Evolutionary conservation across 164 flowering plant genomes (phyloP).

Genomic region (Taxillus chinensis): DNA sequence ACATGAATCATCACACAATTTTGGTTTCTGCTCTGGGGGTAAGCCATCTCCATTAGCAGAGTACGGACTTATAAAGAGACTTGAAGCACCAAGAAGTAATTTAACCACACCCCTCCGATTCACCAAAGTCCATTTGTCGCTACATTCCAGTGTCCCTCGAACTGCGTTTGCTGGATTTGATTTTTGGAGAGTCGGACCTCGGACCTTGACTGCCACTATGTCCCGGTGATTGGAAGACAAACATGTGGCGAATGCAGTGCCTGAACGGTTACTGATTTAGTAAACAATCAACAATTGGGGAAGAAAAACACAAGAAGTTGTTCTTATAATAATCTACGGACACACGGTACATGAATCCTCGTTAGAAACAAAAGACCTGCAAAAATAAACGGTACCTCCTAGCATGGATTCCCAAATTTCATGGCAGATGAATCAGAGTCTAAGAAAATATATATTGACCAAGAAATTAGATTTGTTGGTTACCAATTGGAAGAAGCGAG

Average conservation of each 20-base stretch:
- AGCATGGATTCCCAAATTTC: too few relatives aligned
- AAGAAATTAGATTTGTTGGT: background rate
- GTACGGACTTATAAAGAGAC: slow-evolving; percentile 21
- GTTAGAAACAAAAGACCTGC: too few relatives aligned
- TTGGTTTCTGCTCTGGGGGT: slow-evolving; percentile 84
- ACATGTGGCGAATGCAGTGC: slow-evolving; percentile 14
- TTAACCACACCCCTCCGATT: slow-evolving; percentile 50
- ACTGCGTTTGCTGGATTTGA: slow-evolving; percentile 13
- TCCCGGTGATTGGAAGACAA: slow-evolving; percentile 9
- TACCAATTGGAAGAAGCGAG: too few relatives aligned
- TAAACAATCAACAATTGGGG: background rate
- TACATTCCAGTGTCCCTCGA: slow-evolving; percentile 7
- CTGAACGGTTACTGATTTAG: slow-evolving; percentile 8
- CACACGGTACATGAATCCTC: too few relatives aligned
- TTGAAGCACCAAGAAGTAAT: slow-evolving; percentile 31
- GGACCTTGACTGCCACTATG: slow-evolving; percentile 10
- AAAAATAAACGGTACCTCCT: too few relatives aligned
- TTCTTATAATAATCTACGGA: background rate
- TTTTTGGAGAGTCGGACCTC: slow-evolving; percentile 15
- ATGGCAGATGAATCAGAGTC: background rate
- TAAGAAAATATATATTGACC: background rate
- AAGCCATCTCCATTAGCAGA: slow-evolving; percentile 65
- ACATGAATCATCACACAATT: slow-evolving; percentile 66
- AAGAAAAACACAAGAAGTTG: background rate
- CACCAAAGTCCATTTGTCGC: slow-evolving; percentile 7